A percentile compares a stretch with the other conserved stretches of the same genome.
Evolutionary conservation across 495 filamentous ascomycete genomes (phyloP).

Genomic region (Tuber borchii): DNA sequence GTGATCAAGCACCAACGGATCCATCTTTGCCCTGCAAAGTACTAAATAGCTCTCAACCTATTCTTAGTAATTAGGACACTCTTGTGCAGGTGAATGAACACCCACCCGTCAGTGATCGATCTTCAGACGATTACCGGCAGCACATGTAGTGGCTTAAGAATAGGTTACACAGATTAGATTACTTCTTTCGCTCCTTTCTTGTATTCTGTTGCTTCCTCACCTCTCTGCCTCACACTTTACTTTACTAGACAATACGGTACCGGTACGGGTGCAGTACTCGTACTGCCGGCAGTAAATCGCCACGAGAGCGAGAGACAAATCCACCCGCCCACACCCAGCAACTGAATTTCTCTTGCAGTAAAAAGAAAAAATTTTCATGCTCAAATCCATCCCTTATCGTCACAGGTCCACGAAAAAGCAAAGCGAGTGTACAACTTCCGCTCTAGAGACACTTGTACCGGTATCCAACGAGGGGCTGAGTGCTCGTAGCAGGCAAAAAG

Average conservation of each 20-base stretch:
- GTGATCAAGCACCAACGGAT: too few species aligned
- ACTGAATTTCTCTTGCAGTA: neutral
- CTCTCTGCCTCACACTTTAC: neutral
- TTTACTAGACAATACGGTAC: neutral
- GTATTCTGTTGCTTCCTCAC: neutral
- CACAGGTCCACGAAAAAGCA: neutral
- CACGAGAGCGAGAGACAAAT: neutral
- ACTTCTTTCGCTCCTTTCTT: neutral
- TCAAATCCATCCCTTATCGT: neutral
- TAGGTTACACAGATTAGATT: neutral
- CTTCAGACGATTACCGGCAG: neutral
- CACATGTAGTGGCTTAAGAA: neutral
- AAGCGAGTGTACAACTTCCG: neutral
- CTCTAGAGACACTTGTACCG: neutral
- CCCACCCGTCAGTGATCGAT: neutral
- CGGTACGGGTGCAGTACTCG: too few species aligned
- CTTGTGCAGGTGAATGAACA: neutral
- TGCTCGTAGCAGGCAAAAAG: too few species aligned
- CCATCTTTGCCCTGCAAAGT: too few species aligned
- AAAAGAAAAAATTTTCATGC: neutral
- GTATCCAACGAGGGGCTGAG: neutral
- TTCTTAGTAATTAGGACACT: neutral
- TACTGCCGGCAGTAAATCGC: neutral
- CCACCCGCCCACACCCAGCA: neutral
- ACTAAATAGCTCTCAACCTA: neutral